phyloP scores from a whole-genome alignment of 129 eudicot genomes.

The sunflower (Helianthus annuus) region DNA sequence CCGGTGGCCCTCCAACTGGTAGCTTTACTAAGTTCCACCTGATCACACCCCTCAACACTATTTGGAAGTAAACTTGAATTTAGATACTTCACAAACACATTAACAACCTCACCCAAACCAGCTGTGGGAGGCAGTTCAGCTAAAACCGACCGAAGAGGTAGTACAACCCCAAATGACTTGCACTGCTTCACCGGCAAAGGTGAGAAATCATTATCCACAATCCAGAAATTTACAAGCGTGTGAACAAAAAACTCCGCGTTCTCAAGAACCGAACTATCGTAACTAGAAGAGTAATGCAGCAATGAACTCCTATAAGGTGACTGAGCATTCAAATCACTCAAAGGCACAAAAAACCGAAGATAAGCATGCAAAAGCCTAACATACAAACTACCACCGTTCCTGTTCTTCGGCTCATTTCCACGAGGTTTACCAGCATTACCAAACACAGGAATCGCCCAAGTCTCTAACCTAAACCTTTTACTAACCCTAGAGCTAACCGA shows the following conservation, averaged over 20 bases:
- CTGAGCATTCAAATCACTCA: constrained; percentile 52
- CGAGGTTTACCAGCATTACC: constrained; percentile 47
- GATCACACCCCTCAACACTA: constrained; percentile 36
- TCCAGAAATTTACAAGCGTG: constrained; percentile 75
- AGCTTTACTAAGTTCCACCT: constrained; percentile 36
- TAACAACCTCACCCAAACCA: constrained; percentile 81
- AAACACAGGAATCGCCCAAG: constrained; percentile 88
- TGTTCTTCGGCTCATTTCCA: constrained; percentile 57
- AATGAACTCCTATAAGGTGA: constrained; percentile 83
- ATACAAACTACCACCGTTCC: constrained; percentile 51
- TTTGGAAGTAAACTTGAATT: constrained; percentile 47
- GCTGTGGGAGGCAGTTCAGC: constrained; percentile 81
- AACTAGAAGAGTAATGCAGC: constrained; percentile 66
- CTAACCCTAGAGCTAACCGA: constrained; percentile 43
- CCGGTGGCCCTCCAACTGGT: constrained; percentile 44
- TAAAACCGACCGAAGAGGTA: constrained; percentile 62
- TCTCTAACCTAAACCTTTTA: constrained; percentile 66
- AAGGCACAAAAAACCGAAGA: constrained; percentile 74
- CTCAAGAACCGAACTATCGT: constrained; percentile 45
- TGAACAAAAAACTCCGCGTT: constrained; percentile 71
- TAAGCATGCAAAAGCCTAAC: constrained; percentile 57
- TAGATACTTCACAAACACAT: constrained; percentile 72
- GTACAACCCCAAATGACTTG: constrained; percentile 63
- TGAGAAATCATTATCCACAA: constrained; percentile 88
- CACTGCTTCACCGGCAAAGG: constrained; percentile 67